Conservation (phyloP, 805 yeast genomes). For the Teunomyces gatunensis region DNA sequence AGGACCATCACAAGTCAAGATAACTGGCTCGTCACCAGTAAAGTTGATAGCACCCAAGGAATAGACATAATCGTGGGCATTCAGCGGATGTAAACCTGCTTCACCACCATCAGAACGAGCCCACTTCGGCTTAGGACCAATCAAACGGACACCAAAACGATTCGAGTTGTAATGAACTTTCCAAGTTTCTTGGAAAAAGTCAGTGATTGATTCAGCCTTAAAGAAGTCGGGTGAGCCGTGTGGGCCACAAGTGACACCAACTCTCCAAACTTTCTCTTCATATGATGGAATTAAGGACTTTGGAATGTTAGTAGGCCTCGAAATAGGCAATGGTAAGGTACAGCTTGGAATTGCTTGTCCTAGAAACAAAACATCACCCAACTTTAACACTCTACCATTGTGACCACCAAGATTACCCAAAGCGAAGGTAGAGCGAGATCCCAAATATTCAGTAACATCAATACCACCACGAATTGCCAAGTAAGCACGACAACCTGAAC, state of each 20-base stretch:
- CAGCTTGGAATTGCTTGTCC: constrained; percentile 74
- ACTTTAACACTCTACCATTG: constrained; percentile 87
- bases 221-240: constrained; percentile 98
- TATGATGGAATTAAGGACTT: constrained; percentile 53
- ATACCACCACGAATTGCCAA: constrained; percentile 89
- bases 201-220: constrained; percentile 65
- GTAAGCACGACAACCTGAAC: constrained; percentile 84
- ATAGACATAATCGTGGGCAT: constrained; percentile 95
- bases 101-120: constrained; percentile 96
- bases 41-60: constrained; percentile 96
- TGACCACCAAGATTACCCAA: constrained; percentile 91
- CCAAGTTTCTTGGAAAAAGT: constrained; percentile 79
- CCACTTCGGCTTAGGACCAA: constrained; percentile 97
- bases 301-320: constrained; percentile 62
- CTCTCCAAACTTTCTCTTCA: constrained; percentile 61
- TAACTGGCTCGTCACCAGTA: constrained; percentile 98
- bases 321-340: constrained; percentile 68
- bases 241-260: constrained; percentile 95
- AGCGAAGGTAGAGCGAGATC: constrained; percentile 96
- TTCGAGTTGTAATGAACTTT: constrained; percentile 96
- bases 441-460: constrained; percentile 90
- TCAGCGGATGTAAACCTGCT: constrained; percentile 98
- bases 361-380: constrained; percentile 87
- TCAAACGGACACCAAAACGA: constrained; percentile 91
- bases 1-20: constrained; percentile 96